Evolutionary conservation across 202 grass and related monocot genomes (phyloP).

Genomic region (Carex arenaria): DNA sequence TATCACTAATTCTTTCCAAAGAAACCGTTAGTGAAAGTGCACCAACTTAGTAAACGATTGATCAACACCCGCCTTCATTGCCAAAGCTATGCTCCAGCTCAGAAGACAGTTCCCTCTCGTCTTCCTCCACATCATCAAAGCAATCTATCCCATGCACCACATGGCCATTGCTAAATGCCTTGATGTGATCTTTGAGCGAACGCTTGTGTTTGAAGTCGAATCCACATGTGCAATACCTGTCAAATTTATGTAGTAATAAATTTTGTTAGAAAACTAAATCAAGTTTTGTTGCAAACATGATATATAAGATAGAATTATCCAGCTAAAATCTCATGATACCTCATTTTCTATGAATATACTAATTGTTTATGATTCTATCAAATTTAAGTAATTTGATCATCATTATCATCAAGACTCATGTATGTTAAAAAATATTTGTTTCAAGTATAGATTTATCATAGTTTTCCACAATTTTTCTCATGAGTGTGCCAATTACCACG

Average conservation of each 20-base stretch:
- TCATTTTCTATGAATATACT: too few relatives aligned
- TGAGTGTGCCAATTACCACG: conserved; percentile 47
- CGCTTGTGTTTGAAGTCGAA: conserved; percentile 38
- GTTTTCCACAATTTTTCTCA: conserved; percentile 47
- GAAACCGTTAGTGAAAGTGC: too few relatives aligned
- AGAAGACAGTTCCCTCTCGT: conserved; percentile 39
- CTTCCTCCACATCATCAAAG: conserved; percentile 35
- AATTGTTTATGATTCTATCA: too few relatives aligned
- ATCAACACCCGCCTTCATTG: neutral
- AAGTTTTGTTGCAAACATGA: too few relatives aligned
- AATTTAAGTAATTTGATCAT: neutral
- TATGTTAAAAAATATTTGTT: neutral
- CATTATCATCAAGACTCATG: neutral
- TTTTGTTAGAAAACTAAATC: too few relatives aligned
- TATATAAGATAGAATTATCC: too few relatives aligned
- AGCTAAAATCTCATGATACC: too few relatives aligned
- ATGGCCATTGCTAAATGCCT: conserved; percentile 30
- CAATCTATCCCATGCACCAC: conserved; percentile 27
- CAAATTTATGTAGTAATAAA: neutral
- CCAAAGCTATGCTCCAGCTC: conserved; percentile 21
- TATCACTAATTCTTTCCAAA: too few relatives aligned
- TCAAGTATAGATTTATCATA: conserved; percentile 18
- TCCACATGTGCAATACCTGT: conserved; percentile 32
- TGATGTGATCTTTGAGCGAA: conserved; percentile 36
- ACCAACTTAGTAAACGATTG: neutral